Conservation (phyloP, 768 basidiomycete genomes). For the Paxillus involutus region DNA sequence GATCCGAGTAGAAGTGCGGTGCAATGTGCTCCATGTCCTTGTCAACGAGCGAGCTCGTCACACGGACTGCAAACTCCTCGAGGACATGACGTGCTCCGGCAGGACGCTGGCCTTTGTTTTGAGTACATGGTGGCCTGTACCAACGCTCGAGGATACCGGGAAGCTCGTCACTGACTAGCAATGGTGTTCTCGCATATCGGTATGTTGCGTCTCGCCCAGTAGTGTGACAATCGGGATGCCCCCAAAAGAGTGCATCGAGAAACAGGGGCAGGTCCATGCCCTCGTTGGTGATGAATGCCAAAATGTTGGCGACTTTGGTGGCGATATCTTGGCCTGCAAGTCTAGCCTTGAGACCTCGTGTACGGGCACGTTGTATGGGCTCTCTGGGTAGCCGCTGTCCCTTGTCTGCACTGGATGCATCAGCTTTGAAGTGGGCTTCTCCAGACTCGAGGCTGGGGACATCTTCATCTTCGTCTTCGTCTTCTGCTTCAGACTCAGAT, state of each 20-base stretch:
- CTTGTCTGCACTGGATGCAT: no score
- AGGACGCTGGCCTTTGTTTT: slow-evolving; percentile 11
- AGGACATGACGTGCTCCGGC: slow-evolving; percentile 15
- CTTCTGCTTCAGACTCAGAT: no score
- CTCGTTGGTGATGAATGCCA: no score
- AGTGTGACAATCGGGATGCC: slow-evolving; percentile 8
- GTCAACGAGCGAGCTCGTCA: neutral
- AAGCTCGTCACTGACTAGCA: slow-evolving; percentile 19
- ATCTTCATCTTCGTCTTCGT: no score
- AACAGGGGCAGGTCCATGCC: no score
- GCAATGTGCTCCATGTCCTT: slow-evolving; percentile 13
- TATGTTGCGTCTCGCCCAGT: neutral
- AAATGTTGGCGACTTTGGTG: no score
- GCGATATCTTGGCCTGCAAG: no score
- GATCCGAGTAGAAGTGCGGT: slow-evolving; percentile 2
- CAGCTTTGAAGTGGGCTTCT: no score
- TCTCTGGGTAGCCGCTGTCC: no score
- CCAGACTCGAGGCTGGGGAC: no score
- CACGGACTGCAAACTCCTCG: slow-evolving; percentile 16
- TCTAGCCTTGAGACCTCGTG: no score
- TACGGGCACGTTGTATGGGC: no score
- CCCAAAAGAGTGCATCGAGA: slow-evolving; percentile 15
- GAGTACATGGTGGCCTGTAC: slow-evolving; percentile 22
- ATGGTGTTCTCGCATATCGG: slow-evolving; percentile 9
- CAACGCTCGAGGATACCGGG: slow-evolving; percentile 23